A percentile compares a stretch with the other conserved stretches of the same genome.
Conservation (phyloP, 2,329 filamentous ascomycete genomes). For the Ophiobolus disseminans region DNA sequence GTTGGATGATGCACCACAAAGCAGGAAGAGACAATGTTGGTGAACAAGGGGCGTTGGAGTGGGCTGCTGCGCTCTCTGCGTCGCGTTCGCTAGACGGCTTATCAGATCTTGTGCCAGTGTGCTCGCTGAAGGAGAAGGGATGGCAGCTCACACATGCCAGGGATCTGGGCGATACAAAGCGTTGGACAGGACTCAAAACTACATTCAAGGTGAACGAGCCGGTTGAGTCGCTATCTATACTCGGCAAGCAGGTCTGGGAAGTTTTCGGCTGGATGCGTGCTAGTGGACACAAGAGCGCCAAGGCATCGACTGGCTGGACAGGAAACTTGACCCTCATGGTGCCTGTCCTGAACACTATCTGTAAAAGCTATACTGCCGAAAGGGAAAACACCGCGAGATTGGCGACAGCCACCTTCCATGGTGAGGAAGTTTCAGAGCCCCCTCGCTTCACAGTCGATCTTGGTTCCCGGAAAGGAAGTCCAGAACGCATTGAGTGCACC, state of each 20-base stretch:
- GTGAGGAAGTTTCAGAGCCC: background rate
- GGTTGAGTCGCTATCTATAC: conserved; percentile 4
- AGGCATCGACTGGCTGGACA: conserved; percentile 4
- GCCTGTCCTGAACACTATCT: conserved; percentile 7
- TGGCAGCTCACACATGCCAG: background rate
- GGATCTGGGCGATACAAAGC: background rate
- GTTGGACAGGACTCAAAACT: conserved; percentile 10
- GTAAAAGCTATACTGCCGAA: background rate
- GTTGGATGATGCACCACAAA: background rate
- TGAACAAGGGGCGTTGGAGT: background rate
- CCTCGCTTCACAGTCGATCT: background rate
- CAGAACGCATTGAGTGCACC: background rate
- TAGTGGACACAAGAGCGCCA: background rate
- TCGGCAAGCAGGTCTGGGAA: conserved; percentile 1
- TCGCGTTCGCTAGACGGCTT: conserved; percentile 1
- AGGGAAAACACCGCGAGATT: background rate
- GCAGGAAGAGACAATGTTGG: conserved; percentile 1
- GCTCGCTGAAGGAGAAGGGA: background rate
- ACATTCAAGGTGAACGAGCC: background rate
- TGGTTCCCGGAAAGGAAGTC: background rate
- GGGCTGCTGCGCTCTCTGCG: conserved; percentile 6
- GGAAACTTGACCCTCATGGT: conserved; percentile 5
- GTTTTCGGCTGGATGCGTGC: conserved; percentile 3
- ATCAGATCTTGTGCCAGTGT: background rate
- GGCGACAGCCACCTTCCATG: background rate